Conservation (phyloP, 2,329 filamentous ascomycete species). For the Plectosphaerella cucumerina region DNA sequence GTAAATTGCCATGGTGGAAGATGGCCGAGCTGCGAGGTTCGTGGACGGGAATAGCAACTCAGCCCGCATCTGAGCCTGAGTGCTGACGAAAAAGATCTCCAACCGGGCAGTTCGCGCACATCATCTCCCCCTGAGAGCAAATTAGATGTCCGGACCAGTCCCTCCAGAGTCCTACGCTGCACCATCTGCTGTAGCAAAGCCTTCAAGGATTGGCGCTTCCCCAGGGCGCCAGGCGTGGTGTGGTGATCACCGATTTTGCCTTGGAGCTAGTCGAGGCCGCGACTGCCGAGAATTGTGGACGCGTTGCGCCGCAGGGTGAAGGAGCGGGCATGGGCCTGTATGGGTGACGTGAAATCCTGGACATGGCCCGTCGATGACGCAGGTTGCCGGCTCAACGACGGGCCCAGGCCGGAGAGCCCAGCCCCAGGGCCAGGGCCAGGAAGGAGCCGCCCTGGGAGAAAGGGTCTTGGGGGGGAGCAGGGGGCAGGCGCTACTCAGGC, state of each 20-base stretch:
- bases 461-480: not conserved
- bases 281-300: not conserved
- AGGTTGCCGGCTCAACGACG: slow-evolving; percentile 11
- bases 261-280: not conserved
- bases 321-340: not conserved
- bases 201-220: not conserved
- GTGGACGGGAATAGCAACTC: not conserved
- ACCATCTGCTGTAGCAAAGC: too few species aligned
- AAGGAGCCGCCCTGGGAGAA: not conserved
- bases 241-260: too few species aligned
- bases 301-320: not conserved
- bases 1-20: not conserved
- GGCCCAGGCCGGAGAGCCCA: too few species aligned
- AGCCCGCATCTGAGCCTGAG: not conserved
- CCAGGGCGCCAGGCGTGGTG: too few species aligned
- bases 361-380: slow-evolving; percentile 27
- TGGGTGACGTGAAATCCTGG: not conserved
- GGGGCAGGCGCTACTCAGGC: too few species aligned
- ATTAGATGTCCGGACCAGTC: not conserved
- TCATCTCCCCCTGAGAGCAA: not conserved
- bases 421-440: slow-evolving; percentile 16
- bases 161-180: not conserved
- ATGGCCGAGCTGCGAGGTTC: not conserved
- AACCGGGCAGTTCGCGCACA: too few species aligned
- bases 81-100: too few species aligned